phyloP scores from a whole-genome alignment of 2,329 filamentous ascomycete genomes.

The Stemphylium lycopersici region DNA sequence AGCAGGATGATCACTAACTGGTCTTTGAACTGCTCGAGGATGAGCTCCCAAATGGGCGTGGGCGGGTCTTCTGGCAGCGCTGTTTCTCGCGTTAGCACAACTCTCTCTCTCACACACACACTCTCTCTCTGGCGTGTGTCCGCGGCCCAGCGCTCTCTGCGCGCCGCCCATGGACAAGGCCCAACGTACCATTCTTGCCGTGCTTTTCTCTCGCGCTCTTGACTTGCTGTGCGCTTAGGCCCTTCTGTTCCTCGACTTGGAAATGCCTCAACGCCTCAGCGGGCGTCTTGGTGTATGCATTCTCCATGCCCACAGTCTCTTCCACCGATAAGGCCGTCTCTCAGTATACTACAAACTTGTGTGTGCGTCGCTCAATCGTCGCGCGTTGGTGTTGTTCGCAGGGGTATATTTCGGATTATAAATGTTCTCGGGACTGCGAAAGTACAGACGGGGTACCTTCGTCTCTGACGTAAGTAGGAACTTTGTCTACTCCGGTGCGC shows the following conservation, averaged over 20 bases:
- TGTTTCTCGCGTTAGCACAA: conserved; percentile 44
- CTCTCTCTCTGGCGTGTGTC: neutral
- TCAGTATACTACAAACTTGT: neutral
- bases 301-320: conserved; percentile 54
- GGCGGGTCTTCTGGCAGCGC: conserved; percentile 87
- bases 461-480: conserved; percentile 9
- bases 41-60: conserved; percentile 93
- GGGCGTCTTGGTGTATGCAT: conserved; percentile 58
- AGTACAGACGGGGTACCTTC: neutral
- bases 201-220: conserved; percentile 54
- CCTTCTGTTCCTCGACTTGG: conserved; percentile 57
- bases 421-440: neutral
- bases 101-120: too few relatives aligned
- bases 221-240: conserved; percentile 59
- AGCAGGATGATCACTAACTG: conserved; percentile 95
- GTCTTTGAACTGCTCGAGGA: conserved; percentile 98
- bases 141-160: neutral
- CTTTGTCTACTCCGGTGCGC: neutral
- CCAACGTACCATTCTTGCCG: conserved; percentile 60
- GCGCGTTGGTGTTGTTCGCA: conserved; percentile 5
- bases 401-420: neutral
- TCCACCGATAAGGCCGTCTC: conserved; percentile 6
- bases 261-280: conserved; percentile 60
- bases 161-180: neutral
- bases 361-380: conserved; percentile 1